Percentiles rank a stretch among this genome's conserved stretches.
These are phyloP conservation scores for Yamadazyma sp. DNA, from an alignment of 805 yeast genomes.

Conservation along the genomic window DNA sequence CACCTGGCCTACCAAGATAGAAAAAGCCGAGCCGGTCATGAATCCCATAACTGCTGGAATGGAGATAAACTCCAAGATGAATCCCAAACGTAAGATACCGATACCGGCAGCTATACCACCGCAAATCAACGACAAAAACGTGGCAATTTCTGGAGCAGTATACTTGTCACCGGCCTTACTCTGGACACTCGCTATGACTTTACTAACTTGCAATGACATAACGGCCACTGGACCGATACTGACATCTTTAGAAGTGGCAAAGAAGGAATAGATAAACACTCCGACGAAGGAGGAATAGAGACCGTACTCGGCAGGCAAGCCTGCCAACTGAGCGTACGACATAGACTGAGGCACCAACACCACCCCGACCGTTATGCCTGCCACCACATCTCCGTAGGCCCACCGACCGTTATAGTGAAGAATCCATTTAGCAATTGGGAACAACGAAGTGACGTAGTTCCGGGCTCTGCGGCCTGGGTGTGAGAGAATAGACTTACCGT, in stretches of 20 bases:
- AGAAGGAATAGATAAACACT: constrained; percentile 81
- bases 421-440: constrained; percentile 85
- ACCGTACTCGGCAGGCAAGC: constrained; percentile 79
- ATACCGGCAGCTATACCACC: constrained; percentile 83
- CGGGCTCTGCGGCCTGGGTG: constrained; percentile 42
- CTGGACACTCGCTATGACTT: constrained; percentile 67
- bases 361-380: constrained; percentile 91
- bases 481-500: constrained; percentile 25
- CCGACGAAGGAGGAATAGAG: constrained; percentile 91
- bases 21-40: constrained; percentile 92
- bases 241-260: constrained; percentile 94
- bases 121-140: constrained; percentile 74
- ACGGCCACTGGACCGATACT: constrained; percentile 97
- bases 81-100: constrained; percentile 82
- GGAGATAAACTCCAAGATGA: constrained; percentile 84
- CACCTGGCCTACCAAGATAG: constrained; percentile 79
- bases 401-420: constrained; percentile 77
- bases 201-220: constrained; percentile 84
- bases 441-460: constrained; percentile 59
- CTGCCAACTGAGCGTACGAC: constrained; percentile 91
- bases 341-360: constrained; percentile 93
- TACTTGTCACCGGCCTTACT: constrained; percentile 40
- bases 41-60: constrained; percentile 91
- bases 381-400: constrained; percentile 80
- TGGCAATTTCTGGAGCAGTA: constrained; percentile 73